Evolutionary conservation across 352 stramenopile species (phyloP), one percentile per base, ranked within the genome.

Genomic region (Aphanomyces stellatus): DNA sequence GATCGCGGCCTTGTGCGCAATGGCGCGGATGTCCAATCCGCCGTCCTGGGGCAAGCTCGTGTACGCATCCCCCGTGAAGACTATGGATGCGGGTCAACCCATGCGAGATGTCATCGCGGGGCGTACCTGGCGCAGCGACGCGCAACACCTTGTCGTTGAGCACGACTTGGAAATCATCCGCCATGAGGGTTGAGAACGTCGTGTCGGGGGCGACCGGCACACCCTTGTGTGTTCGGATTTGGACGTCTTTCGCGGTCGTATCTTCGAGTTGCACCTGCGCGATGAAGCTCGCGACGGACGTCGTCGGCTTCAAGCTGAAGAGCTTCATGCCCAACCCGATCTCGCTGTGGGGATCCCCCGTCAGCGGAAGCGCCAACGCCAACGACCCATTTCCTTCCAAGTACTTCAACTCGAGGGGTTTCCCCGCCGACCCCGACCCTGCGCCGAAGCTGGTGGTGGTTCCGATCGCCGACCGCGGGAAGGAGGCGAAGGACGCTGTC

Each of bases 81-180:
- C 51, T 53, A 61, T 25, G 33, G 2, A 41, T 1, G 5, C 2
- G 8, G 3, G 46, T 27, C 4, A 28, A 48, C 2, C 8, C 37
- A 13, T 10, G 10, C 11, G 27, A 24, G 5, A 30, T 19, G 10
- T 10, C 24, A 59, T 17, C 3, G 7, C 1, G 11, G 15, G 56
- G 17, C 8, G 19, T 22, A 65, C 62, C 85, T 1, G 85, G 82
- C 0, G 82, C 85, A 3, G 79, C 76, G 5, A 93, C 82, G 0
- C 79, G 79, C 15, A 91, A 73, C 62, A 90, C 80, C 56, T 81
- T 78, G 51, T 88, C 85, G 71, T 93, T 93, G 55, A 93, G 72
- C 27, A 90, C 48, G 11, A 93, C 67, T 71, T 93, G 80, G 69
- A 93, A 93, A 69, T 93, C 85, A 63, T 91, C 83, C 34, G 76